Evolutionary conservation across 768 basidiomycete species (phyloP), one percentile per base, ranked within the genome.

Genomic region (Leucosporidium creatinivorum): DNA sequence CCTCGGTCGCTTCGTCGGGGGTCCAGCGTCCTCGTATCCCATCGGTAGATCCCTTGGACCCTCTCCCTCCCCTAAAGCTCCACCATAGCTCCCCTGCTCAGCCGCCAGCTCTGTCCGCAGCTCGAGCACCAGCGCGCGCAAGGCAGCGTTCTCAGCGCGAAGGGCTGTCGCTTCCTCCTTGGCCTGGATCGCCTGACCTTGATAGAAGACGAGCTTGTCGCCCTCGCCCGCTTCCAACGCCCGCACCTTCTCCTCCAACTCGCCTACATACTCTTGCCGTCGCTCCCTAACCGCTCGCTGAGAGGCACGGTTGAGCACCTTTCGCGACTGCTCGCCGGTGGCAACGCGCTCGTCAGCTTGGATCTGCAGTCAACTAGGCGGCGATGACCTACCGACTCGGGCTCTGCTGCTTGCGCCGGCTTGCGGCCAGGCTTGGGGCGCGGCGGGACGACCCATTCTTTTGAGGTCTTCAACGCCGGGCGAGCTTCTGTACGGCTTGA

Each of bases 201-300:
- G 72, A 58, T 65, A 73, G 58, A 69, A 73, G 57, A 67, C 66
- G 52, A 61, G 60, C 58, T 69, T 67, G 28, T 69, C 72, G 60
- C 72, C 68, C 56, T 73, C 68, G 44, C 68, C 72, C 18, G 65
- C 61, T 30, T 73, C 72, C 47, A 73, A 57, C 23, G 51, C 50
- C 7, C 72, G 59, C 5, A 73, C 72, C 48, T 69, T 69, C 44
- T 69, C 72, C 64, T 73, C 72, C 50, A 73, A 54, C 25, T 67
- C 68, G 28, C 60, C 59, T 18, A 73, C 68, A 49, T 73, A 65
- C 57, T 73, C 72, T 47, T 69, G 68, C 9, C 63, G 25, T 9
- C 72, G 59, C 50, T 73, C 72, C 7, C 62, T 54, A n/a, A 67
- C 62, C 0, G 72, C 72, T 44, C 66, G 64, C 56, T 73, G 72